These are phyloP conservation scores for Penicillium daleae DNA, from an alignment of 495 filamentous ascomycete species.

Conservation along the genomic window DNA sequence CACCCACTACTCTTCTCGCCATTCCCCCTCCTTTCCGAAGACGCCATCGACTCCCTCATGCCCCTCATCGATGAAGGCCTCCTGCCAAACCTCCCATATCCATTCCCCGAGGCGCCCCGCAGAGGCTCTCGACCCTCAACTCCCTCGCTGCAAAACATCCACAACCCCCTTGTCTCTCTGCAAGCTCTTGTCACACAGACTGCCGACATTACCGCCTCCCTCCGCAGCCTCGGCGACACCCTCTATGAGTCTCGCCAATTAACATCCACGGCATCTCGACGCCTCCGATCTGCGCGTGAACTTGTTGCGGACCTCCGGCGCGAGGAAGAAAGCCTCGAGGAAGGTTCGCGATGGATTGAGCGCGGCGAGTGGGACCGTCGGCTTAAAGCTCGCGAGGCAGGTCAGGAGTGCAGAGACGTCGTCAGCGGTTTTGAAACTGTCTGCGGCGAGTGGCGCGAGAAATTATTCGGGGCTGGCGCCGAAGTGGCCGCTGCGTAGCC, in stretches of 20 bases:
- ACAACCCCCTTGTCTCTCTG: slow-evolving; percentile 57
- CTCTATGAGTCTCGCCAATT: slow-evolving; percentile 93
- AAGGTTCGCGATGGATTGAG: slow-evolving; percentile 79
- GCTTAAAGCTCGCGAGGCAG: slow-evolving; percentile 74
- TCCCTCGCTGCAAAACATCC: slow-evolving; percentile 34
- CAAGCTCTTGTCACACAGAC: slow-evolving; percentile 62
- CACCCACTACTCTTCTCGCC: slow-evolving; percentile 64
- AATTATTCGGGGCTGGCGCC: slow-evolving; percentile 50
- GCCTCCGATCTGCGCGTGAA: slow-evolving; percentile 75
- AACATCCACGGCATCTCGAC: slow-evolving; percentile 74
- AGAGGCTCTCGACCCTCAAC: slow-evolving; percentile 50
- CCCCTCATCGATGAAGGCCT: slow-evolving; percentile 64
- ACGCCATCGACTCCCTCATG: slow-evolving; percentile 67
- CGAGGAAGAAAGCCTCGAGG: slow-evolving; percentile 80
- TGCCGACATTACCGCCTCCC: slow-evolving; percentile 73
- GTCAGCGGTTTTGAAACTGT: slow-evolving; percentile 89
- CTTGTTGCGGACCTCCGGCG: slow-evolving; percentile 79
- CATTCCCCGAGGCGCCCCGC: slow-evolving; percentile 55
- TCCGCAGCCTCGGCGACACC: slow-evolving; percentile 86
- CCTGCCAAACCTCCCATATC: slow-evolving; percentile 50
- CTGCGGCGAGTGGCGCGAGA: slow-evolving; percentile 67
- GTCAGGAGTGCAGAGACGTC: slow-evolving; percentile 77
- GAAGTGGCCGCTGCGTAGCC: slow-evolving; percentile 43
- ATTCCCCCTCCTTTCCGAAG: slow-evolving; percentile 61
- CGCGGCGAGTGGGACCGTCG: slow-evolving; percentile 79